A percentile compares a stretch with the other conserved stretches of the same genome.
phyloP scores from a whole-genome alignment of 257 asterid species.

The Solanum chiquidenum region DNA sequence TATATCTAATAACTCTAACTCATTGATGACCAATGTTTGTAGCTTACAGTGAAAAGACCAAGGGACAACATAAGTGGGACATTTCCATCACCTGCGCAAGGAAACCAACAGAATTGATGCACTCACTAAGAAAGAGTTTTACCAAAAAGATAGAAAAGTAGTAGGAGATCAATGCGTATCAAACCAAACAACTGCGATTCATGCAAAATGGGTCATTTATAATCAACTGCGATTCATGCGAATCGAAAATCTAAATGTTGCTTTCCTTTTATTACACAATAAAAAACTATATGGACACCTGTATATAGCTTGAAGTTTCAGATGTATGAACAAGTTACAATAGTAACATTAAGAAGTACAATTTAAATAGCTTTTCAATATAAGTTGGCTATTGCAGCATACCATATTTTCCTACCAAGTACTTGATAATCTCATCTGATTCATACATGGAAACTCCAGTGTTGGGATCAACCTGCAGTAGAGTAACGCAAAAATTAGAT shows the following conservation, averaged over 20 bases:
- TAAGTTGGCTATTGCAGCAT: constrained; percentile 5
- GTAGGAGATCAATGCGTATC: neutral
- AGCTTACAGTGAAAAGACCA: constrained; percentile 70
- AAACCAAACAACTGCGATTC: neutral
- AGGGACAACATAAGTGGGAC: constrained; percentile 44
- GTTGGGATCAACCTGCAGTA: constrained; percentile 89
- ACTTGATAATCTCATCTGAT: constrained; percentile 84
- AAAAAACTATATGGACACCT: neutral
- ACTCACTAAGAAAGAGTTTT: neutral
- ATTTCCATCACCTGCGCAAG: constrained; percentile 42
- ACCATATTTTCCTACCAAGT: constrained; percentile 84
- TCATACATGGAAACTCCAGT: constrained; percentile 91
- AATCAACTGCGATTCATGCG: neutral
- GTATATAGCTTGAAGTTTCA: neutral
- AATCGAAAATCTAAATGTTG: neutral
- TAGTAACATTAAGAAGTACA: neutral
- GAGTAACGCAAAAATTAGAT: neutral
- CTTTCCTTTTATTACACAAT: neutral
- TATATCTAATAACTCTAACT: neutral
- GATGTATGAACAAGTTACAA: neutral
- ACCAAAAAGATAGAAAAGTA: neutral
- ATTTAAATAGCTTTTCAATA: neutral
- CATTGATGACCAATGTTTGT: neutral
- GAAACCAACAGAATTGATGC: neutral
- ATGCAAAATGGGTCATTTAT: neutral